Percentiles rank a stretch among this genome's conserved stretches.
Conservation (phyloP, 2,329 filamentous ascomycete genomes). For the Bipolaris cookei region DNA sequence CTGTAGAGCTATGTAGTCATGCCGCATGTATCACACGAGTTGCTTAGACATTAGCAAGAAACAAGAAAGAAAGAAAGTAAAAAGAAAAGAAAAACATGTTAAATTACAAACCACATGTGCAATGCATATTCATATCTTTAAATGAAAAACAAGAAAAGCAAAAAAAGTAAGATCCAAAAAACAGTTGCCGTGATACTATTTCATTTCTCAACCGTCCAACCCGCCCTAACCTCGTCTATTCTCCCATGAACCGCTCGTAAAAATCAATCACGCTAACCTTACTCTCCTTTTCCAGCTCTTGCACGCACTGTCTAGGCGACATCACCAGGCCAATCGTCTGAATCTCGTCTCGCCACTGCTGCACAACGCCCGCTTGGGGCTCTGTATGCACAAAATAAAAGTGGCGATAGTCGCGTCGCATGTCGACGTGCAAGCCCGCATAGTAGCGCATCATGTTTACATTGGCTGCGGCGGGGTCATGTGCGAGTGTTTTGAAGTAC, state of each 20-base stretch:
- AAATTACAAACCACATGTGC: background rate
- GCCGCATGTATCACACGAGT: background rate
- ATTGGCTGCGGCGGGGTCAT: slow-evolving; percentile 35
- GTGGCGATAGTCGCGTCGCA: slow-evolving; percentile 39
- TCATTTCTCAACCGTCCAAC: too few relatives aligned
- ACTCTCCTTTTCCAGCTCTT: slow-evolving; percentile 29
- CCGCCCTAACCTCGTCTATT: background rate
- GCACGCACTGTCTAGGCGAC: slow-evolving; percentile 34
- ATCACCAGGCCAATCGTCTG: slow-evolving; percentile 39
- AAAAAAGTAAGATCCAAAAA: too few relatives aligned
- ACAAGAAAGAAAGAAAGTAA: background rate
- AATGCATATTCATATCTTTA: background rate
- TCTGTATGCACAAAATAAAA: slow-evolving; percentile 43
- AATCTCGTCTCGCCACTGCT: slow-evolving; percentile 32
- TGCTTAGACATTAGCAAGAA: background rate
- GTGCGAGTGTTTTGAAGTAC: slow-evolving; percentile 33
- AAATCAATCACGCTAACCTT: slow-evolving; percentile 38
- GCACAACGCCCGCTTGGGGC: slow-evolving; percentile 18
- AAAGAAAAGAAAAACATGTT: background rate
- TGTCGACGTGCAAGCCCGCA: slow-evolving; percentile 27
- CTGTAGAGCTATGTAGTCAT: background rate
- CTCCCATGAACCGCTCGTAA: slow-evolving; percentile 30
- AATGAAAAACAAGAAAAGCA: background rate
- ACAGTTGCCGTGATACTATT: too few relatives aligned
- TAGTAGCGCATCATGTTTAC: slow-evolving; percentile 37